Conservation (phyloP, 2,329 filamentous ascomycete genomes). For the Pseudogymnoascus sp. region DNA sequence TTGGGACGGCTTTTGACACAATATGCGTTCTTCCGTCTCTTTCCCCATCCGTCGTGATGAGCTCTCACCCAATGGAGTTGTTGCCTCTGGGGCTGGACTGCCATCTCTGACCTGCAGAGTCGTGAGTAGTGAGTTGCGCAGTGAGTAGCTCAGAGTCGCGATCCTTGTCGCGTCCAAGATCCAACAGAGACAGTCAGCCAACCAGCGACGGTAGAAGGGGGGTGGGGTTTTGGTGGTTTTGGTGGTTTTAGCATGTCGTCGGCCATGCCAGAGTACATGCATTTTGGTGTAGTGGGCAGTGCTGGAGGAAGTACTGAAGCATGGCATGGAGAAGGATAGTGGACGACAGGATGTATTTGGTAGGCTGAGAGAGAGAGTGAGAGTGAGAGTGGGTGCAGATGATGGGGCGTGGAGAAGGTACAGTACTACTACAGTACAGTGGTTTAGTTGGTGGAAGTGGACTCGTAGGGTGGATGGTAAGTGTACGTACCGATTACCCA, state of each 20-base stretch:
- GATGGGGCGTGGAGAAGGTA: not conserved
- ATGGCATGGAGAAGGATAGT: not conserved
- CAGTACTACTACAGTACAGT: not conserved
- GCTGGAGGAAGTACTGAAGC: not conserved
- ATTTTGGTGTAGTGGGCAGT: not conserved
- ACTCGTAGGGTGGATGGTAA: not conserved
- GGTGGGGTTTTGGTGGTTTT: no score
- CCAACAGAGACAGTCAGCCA: not conserved
- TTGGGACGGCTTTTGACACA: not conserved
- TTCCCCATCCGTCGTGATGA: not conserved
- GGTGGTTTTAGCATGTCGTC: not conserved
- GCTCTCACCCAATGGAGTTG: conserved; percentile 7
- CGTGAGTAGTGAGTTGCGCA: not conserved
- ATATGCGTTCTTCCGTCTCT: not conserved
- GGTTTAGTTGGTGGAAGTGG: not conserved
- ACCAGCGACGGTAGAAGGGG: not conserved
- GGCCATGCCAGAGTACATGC: not conserved
- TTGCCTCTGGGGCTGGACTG: conserved; percentile 1
- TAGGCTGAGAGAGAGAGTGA: no score
- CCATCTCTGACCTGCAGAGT: no score
- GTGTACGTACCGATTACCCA: not conserved
- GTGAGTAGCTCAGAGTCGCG: not conserved
- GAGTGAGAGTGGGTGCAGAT: not conserved
- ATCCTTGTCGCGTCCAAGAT: not conserved
- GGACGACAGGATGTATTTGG: not conserved